Conservation (phyloP, 331 rosid species). For the Malus hybrid region DNA sequence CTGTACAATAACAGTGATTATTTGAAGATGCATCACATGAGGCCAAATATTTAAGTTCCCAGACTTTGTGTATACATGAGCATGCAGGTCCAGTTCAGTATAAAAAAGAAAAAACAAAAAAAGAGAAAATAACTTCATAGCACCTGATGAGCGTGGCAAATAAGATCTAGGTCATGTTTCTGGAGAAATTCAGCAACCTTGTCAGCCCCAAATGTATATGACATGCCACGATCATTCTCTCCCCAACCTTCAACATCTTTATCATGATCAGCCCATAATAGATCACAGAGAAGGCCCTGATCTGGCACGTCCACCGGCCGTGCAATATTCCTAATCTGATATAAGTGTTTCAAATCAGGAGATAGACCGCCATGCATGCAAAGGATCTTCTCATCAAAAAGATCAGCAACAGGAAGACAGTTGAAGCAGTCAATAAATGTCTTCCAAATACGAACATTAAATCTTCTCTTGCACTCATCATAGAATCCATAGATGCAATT, state of each 20-base stretch:
- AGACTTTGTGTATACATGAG: background rate
- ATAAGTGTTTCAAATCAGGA: slow-evolving; percentile 59
- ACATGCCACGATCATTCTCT: slow-evolving; percentile 60
- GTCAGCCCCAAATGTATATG: slow-evolving; percentile 62
- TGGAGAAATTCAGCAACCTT: slow-evolving; percentile 65
- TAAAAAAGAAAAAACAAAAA: too few species aligned
- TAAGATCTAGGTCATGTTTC: slow-evolving; percentile 59
- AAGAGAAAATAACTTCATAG: background rate
- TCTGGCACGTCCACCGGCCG: slow-evolving; percentile 72
- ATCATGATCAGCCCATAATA: slow-evolving; percentile 73
- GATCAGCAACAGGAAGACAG: slow-evolving; percentile 36
- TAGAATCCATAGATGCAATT: slow-evolving; percentile 34
- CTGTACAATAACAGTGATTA: background rate
- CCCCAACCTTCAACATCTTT: slow-evolving; percentile 79
- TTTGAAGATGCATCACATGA: background rate
- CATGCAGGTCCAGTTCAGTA: background rate
- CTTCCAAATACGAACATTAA: slow-evolving; percentile 70
- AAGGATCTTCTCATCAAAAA: slow-evolving; percentile 63
- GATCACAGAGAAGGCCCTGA: slow-evolving; percentile 73
- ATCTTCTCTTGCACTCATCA: slow-evolving; percentile 52
- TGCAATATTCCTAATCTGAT: slow-evolving; percentile 60
- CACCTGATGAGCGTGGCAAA: slow-evolving; percentile 80
- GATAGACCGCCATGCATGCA: slow-evolving; percentile 83
- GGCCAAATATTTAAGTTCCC: background rate
- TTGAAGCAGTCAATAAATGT: slow-evolving; percentile 35